phyloP scores from a whole-genome alignment of 2,329 filamentous ascomycete genomes.

The Aspergillus ruber region DNA sequence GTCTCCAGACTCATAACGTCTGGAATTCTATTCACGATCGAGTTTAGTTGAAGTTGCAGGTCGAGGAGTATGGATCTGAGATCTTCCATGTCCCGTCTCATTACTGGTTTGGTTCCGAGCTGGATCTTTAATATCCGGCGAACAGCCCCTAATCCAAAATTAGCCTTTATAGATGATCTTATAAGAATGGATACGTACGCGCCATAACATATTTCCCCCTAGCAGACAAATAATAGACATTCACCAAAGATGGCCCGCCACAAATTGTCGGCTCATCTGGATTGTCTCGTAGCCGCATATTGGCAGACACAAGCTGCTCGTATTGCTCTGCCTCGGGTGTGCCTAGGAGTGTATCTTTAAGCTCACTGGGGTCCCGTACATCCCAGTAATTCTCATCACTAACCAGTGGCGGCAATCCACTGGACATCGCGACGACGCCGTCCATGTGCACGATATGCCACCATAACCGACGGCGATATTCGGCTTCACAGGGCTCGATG shows the following conservation, averaged over 20 bases:
- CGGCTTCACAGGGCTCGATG: conserved; percentile 39
- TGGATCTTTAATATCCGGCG: conserved; percentile 40
- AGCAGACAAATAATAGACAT: conserved; percentile 39
- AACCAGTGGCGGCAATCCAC: conserved; percentile 42
- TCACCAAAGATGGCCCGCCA: conserved; percentile 35
- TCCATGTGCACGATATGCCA: conserved; percentile 47
- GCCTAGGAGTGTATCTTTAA: conserved; percentile 41
- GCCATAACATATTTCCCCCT: conserved; percentile 42
- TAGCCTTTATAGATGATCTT: neutral
- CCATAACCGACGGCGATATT: conserved; percentile 42
- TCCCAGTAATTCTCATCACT: conserved; percentile 45
- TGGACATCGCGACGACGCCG: conserved; percentile 45
- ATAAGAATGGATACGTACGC: conserved; percentile 22
- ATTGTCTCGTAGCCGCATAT: conserved; percentile 31
- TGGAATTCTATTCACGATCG: conserved; percentile 40
- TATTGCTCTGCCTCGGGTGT: conserved; percentile 33
- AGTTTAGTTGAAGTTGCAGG: conserved; percentile 36
- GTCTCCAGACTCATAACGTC: conserved; percentile 18
- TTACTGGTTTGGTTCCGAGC: conserved; percentile 39
- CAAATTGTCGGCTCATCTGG: conserved; percentile 38
- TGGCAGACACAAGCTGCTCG: conserved; percentile 25
- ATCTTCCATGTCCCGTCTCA: conserved; percentile 39
- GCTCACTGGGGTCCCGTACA: conserved; percentile 40
- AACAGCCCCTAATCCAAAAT: conserved; percentile 27
- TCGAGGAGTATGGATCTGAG: conserved; percentile 36